These are phyloP conservation scores for Parachaetomium inaequale DNA, from an alignment of 495 filamentous ascomycete genomes.

Conservation along the genomic window DNA sequence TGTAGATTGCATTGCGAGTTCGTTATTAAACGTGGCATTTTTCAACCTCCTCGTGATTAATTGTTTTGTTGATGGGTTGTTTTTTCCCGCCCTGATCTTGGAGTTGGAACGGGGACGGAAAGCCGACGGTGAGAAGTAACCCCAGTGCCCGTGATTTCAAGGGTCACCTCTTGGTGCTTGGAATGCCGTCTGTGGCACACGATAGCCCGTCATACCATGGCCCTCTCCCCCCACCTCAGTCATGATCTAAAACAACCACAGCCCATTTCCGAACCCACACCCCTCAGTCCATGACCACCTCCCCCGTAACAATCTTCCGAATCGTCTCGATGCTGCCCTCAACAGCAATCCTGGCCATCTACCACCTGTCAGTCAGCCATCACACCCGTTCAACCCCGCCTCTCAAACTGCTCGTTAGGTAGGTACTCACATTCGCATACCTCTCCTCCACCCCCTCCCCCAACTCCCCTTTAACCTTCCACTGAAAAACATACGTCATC, in stretches of 20 bases:
- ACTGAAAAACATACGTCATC: slow-evolving; percentile 43
- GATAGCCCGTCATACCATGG: neutral
- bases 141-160: too few species aligned
- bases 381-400: neutral
- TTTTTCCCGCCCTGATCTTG: too few species aligned
- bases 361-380: slow-evolving; percentile 17
- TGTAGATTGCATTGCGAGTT: too few species aligned
- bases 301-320: slow-evolving; percentile 32
- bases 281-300: slow-evolving; percentile 5
- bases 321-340: slow-evolving; percentile 39
- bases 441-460: slow-evolving; percentile 34
- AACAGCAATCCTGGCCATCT: slow-evolving; percentile 42
- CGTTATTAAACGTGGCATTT: too few species aligned
- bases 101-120: too few species aligned
- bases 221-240: neutral
- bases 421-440: slow-evolving; percentile 34
- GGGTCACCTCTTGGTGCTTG: too few species aligned
- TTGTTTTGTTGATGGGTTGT: too few species aligned
- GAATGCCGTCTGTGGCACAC: too few species aligned
- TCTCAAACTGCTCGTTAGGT: neutral
- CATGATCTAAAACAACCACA: neutral
- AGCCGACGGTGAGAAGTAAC: too few species aligned
- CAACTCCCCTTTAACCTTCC: slow-evolving; percentile 31
- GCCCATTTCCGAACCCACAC: neutral
- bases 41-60: too few species aligned